Evolutionary conservation across 768 basidiomycete species (phyloP), one percentile per base, ranked within the genome.

Genomic region (Lyophyllum semitale): DNA sequence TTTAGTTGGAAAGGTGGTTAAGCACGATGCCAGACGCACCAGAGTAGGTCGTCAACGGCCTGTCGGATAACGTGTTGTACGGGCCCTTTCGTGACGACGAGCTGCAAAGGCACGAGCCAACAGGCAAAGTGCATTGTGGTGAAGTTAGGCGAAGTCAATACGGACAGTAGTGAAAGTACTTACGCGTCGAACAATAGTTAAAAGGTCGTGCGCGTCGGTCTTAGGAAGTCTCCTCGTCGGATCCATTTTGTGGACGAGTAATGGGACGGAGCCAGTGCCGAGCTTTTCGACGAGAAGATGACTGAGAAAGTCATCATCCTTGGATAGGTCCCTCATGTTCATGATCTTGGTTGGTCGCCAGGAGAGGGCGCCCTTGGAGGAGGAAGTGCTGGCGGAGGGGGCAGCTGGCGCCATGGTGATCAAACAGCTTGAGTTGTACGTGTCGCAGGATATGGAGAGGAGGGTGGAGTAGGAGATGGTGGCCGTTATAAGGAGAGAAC

Each of bases 211-310:
- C 8, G 85, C 73, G 61, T 87, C 79, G 49, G 88, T 85, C 77
- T 89, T 91, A 55, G 92, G 92, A 26, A 93, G 79, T 46, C 84
- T 79, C 52, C 89, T 80, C 57, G 83, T 80, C 23, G 87, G 76
- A 69, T 93, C 91, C 91, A 94, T 94, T 72, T 92, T 93, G 77
- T 94, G 91, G 13, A 94, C 92, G 53, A 87, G 81, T 50, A 94
- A 79, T n/a, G 92, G 91, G 8, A 88, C 87, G 8, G 69, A 71
- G 29, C 88, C 88, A 3, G 91, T 91, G 41, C 92, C 91, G 30
- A 94, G 83, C 63, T 93, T 93, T 75, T 94, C 91, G 58, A 94
- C 89, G 54, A 94, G 84, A 35, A 94, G 80, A 74, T 93, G 89
- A 66, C 88, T 89, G 68, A 94, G 85, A 70, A 93, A 93, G 73